Conservation (phyloP, 176 grass and related monocot genomes). For the Aegilops umbellulata region DNA sequence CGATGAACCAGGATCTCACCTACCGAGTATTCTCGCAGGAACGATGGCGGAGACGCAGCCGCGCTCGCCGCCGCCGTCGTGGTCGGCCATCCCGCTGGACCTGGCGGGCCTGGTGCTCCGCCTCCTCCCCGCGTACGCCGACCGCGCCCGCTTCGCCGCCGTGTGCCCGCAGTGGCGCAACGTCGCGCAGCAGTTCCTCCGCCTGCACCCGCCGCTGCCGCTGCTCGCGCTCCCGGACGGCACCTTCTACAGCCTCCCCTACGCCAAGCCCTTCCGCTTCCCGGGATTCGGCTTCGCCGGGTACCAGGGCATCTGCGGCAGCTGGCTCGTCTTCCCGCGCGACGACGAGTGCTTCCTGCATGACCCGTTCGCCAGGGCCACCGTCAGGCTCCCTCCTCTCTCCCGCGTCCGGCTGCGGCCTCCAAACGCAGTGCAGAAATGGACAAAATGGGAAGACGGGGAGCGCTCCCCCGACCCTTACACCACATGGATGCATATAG, state of each 20-base stretch:
- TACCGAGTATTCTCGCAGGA: background rate
- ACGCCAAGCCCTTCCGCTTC: background rate
- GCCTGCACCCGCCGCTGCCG: background rate
- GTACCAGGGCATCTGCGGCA: background rate
- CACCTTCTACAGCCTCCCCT: background rate
- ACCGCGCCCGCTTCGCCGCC: background rate
- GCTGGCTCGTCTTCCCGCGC: background rate
- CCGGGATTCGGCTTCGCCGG: background rate
- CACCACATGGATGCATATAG: background rate
- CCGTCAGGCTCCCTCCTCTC: background rate
- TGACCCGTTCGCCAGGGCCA: background rate
- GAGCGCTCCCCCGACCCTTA: background rate
- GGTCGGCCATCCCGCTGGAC: background rate
- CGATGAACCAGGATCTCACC: no score
- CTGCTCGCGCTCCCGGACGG: background rate
- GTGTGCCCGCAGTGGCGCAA: background rate
- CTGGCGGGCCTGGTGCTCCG: background rate
- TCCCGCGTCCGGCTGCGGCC: background rate
- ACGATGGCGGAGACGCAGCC: background rate
- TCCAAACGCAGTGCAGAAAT: background rate
- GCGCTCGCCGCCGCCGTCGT: background rate
- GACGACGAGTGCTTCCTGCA: background rate
- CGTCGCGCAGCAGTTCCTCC: background rate
- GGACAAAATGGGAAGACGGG: background rate
- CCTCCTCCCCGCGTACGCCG: background rate